Conservation (phyloP, 495 filamentous ascomycete genomes). For the Aspergillus bertholletiae region DNA sequence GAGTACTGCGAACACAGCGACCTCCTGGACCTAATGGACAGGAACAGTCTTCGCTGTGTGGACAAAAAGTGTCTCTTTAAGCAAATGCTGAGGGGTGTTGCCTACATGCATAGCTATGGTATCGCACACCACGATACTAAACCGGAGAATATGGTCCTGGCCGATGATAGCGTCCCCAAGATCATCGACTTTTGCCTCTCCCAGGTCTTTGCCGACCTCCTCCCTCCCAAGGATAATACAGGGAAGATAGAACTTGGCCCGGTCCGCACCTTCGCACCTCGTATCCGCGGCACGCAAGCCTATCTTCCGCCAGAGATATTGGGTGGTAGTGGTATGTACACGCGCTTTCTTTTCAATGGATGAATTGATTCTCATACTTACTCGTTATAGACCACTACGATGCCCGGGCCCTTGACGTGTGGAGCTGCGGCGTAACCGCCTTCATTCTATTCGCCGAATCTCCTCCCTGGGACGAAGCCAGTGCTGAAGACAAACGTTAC, state of each 20-base stretch:
- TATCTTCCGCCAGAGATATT: conserved; percentile 80
- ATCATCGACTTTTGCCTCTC: conserved; percentile 80
- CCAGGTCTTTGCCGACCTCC: conserved; percentile 57
- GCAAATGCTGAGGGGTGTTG: conserved; percentile 67
- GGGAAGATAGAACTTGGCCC: neutral
- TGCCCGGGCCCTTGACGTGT: conserved; percentile 70
- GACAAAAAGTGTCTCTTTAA: conserved; percentile 76
- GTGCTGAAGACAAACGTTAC: neutral
- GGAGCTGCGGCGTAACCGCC: conserved; percentile 74
- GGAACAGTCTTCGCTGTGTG: conserved; percentile 54
- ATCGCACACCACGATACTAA: conserved; percentile 84
- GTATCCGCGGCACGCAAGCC: conserved; percentile 70
- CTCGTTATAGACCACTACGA: conserved; percentile 57
- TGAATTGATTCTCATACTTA: conserved; percentile 22
- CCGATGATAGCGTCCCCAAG: conserved; percentile 65
- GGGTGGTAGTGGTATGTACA: neutral
- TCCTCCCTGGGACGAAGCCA: neutral
- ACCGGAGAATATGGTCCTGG: conserved; percentile 72
- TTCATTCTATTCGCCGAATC: conserved; percentile 55
- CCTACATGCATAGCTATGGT: conserved; percentile 66
- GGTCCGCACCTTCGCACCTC: conserved; percentile 51
- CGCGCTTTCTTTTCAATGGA: neutral
- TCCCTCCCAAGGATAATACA: neutral
- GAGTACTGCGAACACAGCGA: conserved; percentile 76
- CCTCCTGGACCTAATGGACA: conserved; percentile 62